phyloP scores from a whole-genome alignment of 2,329 filamentous ascomycete species.

The Mycosphaerelloides madeirae region DNA sequence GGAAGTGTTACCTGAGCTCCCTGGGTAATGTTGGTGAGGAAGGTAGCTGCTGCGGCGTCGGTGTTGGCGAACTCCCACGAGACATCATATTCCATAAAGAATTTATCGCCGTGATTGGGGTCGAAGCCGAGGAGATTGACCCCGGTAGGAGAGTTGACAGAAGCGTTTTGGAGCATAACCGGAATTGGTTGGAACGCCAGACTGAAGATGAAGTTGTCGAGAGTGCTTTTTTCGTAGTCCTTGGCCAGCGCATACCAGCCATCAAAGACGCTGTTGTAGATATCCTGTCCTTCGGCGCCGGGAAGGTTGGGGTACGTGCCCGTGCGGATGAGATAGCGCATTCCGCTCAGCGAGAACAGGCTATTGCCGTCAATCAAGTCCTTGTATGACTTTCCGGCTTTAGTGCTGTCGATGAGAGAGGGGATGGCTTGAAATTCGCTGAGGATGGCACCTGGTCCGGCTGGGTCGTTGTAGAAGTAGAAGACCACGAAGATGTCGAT shows the following conservation, averaged over 20 bases:
- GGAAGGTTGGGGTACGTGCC: constrained; percentile 36
- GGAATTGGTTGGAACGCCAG: constrained; percentile 22
- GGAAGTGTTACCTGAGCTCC: constrained; percentile 13
- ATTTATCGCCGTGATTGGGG: constrained; percentile 14
- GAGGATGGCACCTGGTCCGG: constrained; percentile 51
- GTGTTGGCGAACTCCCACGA: constrained; percentile 15
- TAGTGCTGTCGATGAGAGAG: constrained; percentile 14
- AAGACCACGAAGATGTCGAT: constrained; percentile 57
- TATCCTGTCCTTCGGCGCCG: constrained; percentile 12
- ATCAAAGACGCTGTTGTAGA: constrained; percentile 17
- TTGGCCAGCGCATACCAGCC: constrained; percentile 13
- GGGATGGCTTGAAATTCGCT: constrained; percentile 47
- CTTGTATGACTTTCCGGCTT: constrained; percentile 11
- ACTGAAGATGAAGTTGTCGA: constrained; percentile 16
- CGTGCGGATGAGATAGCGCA: constrained; percentile 39
- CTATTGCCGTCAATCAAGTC: constrained; percentile 18
- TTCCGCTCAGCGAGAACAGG: constrained; percentile 13
- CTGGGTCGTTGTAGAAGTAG: constrained; percentile 50
- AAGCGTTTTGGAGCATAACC: constrained; percentile 13
- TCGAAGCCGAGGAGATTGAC: constrained; percentile 20
- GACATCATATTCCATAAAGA: constrained; percentile 23
- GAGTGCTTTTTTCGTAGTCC: constrained; percentile 4
- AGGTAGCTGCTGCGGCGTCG: constrained; percentile 13
- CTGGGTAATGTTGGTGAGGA: constrained; percentile 16
- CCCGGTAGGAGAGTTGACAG: constrained; percentile 14